Percentiles rank a stretch among this genome's conserved stretches.
Conservation (phyloP, 768 basidiomycete genomes). For the Suillus subluteus region DNA sequence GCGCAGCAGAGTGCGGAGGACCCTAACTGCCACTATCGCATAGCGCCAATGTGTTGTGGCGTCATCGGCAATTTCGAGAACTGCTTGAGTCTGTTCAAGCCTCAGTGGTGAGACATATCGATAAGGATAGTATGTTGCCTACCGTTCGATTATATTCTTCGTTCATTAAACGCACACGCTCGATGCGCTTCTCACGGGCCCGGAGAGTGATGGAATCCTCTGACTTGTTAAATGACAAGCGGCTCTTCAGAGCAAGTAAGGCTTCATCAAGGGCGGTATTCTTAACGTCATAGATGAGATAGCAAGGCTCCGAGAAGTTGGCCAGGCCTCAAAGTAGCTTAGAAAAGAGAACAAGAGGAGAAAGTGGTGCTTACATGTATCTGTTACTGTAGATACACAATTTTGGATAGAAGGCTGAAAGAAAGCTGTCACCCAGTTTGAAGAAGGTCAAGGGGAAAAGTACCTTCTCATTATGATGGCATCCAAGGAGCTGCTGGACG, state of each 20-base stretch:
- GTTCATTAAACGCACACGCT: conserved; percentile 47
- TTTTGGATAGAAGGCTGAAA: conserved; percentile 76
- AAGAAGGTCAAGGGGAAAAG: conserved; percentile 12
- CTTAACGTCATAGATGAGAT: conserved; percentile 55
- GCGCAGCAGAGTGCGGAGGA: conserved; percentile 68
- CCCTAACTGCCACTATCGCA: conserved; percentile 66
- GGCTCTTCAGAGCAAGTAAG: conserved; percentile 39
- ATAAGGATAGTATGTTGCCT: conserved; percentile 22
- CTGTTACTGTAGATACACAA: conserved; percentile 65
- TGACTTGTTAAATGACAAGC: conserved; percentile 33
- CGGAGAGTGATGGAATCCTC: conserved; percentile 44
- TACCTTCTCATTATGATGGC: conserved; percentile 87
- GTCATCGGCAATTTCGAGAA: conserved; percentile 59
- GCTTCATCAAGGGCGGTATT: conserved; percentile 45
- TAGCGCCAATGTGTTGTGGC: conserved; percentile 81
- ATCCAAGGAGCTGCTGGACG: conserved; percentile 62
- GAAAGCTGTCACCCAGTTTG: not conserved
- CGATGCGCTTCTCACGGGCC: conserved; percentile 48
- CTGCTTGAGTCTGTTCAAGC: conserved; percentile 34
- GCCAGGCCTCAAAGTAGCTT: conserved; percentile 47
- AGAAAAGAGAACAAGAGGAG: not conserved
- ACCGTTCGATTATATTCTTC: conserved; percentile 49
- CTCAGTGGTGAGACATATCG: not conserved
- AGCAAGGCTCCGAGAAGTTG: conserved; percentile 63
- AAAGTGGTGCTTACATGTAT: conserved; percentile 53